phyloP scores from a whole-genome alignment of 805 yeast genomes.

The Metschnikowia sp. region DNA sequence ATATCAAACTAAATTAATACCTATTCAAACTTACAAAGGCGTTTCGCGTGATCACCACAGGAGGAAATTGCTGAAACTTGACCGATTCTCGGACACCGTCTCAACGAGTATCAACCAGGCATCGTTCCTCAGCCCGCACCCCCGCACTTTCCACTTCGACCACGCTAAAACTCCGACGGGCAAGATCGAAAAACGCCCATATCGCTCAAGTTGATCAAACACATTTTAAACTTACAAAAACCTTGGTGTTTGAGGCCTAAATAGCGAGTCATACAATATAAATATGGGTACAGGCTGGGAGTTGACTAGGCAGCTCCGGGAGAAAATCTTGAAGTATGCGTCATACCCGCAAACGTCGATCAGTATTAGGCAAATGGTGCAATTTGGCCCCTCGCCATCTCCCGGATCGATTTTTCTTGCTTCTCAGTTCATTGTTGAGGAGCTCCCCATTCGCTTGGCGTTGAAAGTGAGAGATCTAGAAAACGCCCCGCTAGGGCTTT shows the following conservation, averaged over 20 bases:
- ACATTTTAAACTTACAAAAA: too few relatives aligned
- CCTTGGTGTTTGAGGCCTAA: background rate
- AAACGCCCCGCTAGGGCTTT: conserved; percentile 70
- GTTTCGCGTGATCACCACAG: too few relatives aligned
- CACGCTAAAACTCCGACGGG: too few relatives aligned
- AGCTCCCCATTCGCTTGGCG: conserved; percentile 82
- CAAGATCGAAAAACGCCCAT: too few relatives aligned
- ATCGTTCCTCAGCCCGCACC: background rate
- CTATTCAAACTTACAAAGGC: too few relatives aligned
- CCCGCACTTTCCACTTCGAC: conserved; percentile 1
- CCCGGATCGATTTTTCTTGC: conserved; percentile 81
- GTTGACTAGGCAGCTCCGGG: conserved; percentile 46
- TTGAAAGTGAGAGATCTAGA: conserved; percentile 84
- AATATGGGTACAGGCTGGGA: conserved; percentile 48
- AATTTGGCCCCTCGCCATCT: conserved; percentile 75
- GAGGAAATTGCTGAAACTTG: background rate
- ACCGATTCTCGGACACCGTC: background rate
- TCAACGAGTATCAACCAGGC: background rate
- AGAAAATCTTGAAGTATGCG: conserved; percentile 62
- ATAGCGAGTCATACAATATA: background rate
- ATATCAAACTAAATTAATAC: too few relatives aligned
- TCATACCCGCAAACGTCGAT: conserved; percentile 79
- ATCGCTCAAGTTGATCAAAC: background rate
- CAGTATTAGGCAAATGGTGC: conserved; percentile 84
- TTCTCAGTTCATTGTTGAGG: conserved; percentile 79